phyloP scores from a whole-genome alignment of 1,284 basidiomycete genomes.

The Ustilago sp. region DNA sequence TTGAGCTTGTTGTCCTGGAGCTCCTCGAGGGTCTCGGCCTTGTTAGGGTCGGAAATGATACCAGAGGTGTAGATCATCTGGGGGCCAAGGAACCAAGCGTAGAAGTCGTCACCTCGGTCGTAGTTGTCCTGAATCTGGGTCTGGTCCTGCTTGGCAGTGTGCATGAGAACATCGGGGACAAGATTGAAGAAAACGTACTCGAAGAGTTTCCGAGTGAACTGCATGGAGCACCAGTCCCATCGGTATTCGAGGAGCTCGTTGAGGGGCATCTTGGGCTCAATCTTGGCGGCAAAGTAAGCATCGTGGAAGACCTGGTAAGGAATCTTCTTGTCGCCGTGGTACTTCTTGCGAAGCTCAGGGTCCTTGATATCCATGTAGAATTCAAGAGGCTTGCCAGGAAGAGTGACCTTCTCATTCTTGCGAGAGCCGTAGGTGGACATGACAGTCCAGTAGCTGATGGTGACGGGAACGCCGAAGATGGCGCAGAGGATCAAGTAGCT shows the following conservation, averaged over 20 bases:
- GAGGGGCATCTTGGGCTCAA: conserved; percentile 95
- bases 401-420: conserved; percentile 84
- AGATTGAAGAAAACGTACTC: conserved; percentile 91
- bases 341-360: conserved; percentile 80
- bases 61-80: conserved; percentile 98
- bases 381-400: conserved; percentile 81
- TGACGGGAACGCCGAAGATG: conserved; percentile 81
- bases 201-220: conserved; percentile 84
- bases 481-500: conserved; percentile 74
- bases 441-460: conserved; percentile 89
- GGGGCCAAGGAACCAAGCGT: conserved; percentile 87
- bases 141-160: conserved; percentile 90
- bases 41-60: conserved; percentile 80
- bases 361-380: conserved; percentile 94
- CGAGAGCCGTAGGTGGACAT: conserved; percentile 85
- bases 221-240: conserved; percentile 94
- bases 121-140: conserved; percentile 97
- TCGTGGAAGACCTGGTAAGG: conserved; percentile 98
- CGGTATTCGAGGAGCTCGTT: conserved; percentile 92
- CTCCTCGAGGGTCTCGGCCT: conserved; percentile 88
- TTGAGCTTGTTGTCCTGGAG: conserved; percentile 99
- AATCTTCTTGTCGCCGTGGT: conserved; percentile 84
- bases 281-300: conserved; percentile 95
- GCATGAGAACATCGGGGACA: conserved; percentile 91
- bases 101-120: conserved; percentile 77